A percentile compares a stretch with the other conserved stretches of the same genome.
These are phyloP conservation scores for Cutaneotrichosporon cavernicola DNA, from an alignment of 1,284 basidiomycete genomes.

Conservation along the genomic window DNA sequence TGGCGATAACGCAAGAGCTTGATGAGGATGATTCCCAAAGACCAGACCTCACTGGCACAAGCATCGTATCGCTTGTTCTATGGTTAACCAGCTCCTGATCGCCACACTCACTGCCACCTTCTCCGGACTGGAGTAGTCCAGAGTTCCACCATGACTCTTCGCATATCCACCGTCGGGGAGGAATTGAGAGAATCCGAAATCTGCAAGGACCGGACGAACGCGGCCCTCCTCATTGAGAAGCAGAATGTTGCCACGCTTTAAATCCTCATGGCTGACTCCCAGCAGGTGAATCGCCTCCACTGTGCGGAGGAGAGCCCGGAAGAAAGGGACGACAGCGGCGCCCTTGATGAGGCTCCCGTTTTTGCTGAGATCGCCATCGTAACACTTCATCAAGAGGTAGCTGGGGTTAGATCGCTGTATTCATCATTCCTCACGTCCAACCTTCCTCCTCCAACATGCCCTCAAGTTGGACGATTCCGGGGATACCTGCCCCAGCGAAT, in stretches of 20 bases:
- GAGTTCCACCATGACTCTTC: constrained; percentile 45
- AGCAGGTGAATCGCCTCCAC: constrained; percentile 44
- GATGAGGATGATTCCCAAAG: constrained; percentile 45
- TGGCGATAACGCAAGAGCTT: constrained; percentile 43
- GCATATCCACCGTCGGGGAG: constrained; percentile 31
- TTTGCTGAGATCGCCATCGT: constrained; percentile 17
- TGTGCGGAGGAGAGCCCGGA: constrained; percentile 40
- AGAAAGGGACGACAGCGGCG: constrained; percentile 33
- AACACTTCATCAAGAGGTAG: constrained; percentile 45
- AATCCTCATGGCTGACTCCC: constrained; percentile 49
- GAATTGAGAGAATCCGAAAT: constrained; percentile 52
- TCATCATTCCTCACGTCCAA: constrained; percentile 46
- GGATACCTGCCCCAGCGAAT: constrained; percentile 39
- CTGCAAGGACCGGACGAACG: constrained; percentile 37
- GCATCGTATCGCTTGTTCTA: constrained; percentile 43
- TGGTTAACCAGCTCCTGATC: constrained; percentile 3
- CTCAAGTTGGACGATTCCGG: constrained; percentile 47
- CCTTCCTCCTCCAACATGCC: constrained; percentile 46
- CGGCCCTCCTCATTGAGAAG: constrained; percentile 21
- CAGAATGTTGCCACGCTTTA: constrained; percentile 51
- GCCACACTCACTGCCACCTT: constrained; percentile 39
- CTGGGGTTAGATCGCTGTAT: constrained; percentile 22
- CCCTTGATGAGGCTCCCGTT: not conserved
- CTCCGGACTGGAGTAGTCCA: constrained; percentile 50
- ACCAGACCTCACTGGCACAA: constrained; percentile 48